Percentiles rank a stretch among this genome's conserved stretches.
These are phyloP conservation scores for Prorocentrum cordatum DNA, from an alignment of 169 alveolate genomes.

Conservation along the genomic window DNA sequence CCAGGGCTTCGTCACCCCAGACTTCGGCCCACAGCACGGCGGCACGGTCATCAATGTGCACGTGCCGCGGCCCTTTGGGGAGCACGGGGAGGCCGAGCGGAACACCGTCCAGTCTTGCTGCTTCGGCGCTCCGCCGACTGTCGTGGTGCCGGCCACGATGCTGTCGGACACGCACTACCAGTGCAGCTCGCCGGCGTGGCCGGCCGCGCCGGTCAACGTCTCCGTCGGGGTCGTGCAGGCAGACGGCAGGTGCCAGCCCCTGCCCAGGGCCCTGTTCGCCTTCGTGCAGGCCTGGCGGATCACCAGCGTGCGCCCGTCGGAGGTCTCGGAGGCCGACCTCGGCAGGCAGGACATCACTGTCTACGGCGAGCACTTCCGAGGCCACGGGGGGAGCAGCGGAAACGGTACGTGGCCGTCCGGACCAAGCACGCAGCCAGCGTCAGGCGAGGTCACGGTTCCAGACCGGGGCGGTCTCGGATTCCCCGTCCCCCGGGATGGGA, in stretches of 20 bases:
- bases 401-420: too few relatives aligned
- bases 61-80: too few relatives aligned
- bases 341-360: too few relatives aligned
- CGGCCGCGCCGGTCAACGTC: slow-evolving; percentile 19
- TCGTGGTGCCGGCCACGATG: slow-evolving; percentile 21
- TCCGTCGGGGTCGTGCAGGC: slow-evolving; percentile 48
- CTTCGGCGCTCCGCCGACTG: slow-evolving; percentile 32
- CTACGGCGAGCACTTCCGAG: too few relatives aligned
- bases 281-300: slow-evolving; percentile 19
- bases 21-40: slow-evolving; percentile 30
- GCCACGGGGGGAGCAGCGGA: too few relatives aligned
- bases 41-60: slow-evolving; percentile 22
- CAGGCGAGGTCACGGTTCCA: too few relatives aligned
- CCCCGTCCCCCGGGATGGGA: too few relatives aligned
- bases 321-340: too few relatives aligned
- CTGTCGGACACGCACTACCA: slow-evolving; percentile 33
- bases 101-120: slow-evolving; percentile 33
- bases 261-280: slow-evolving; percentile 18
- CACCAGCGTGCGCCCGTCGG: slow-evolving; percentile 13
- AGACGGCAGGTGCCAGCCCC: slow-evolving; percentile 44
- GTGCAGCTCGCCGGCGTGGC: slow-evolving; percentile 54
- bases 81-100: too few relatives aligned
- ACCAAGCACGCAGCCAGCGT: too few relatives aligned
- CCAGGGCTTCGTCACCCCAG: slow-evolving; percentile 18
- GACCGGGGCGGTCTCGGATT: too few relatives aligned